Conservation (phyloP, 75 land plant species). For the Picea sitchensis region DNA sequence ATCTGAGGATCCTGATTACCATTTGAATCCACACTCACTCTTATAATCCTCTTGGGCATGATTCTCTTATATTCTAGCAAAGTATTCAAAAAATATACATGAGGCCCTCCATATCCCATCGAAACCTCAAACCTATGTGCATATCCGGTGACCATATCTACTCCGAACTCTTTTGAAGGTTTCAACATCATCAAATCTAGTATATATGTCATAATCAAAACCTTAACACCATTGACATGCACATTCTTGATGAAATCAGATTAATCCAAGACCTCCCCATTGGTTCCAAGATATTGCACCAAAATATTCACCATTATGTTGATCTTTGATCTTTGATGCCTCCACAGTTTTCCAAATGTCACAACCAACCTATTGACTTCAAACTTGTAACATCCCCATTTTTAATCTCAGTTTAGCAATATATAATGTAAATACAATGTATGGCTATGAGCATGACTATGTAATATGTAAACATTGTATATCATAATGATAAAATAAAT, state of each 20-base stretch:
- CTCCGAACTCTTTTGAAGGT: conserved; percentile 93
- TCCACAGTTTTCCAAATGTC: too few relatives aligned
- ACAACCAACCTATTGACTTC: too few relatives aligned
- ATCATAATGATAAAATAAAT: too few relatives aligned
- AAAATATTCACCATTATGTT: conserved; percentile 2
- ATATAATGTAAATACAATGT: too few relatives aligned
- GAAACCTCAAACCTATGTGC: conserved; percentile 99
- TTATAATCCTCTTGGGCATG: conserved; percentile 98
- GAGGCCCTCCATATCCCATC: conserved; percentile 98
- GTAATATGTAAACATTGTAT: too few relatives aligned
- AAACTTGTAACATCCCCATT: too few relatives aligned
- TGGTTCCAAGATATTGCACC: conserved; percentile 93
- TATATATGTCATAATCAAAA: conserved; percentile 84
- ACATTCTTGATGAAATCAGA: conserved; percentile 67
- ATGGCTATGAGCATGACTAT: too few relatives aligned
- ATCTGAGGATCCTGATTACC: conserved; percentile 91
- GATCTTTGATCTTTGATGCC: too few relatives aligned
- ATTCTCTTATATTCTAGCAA: conserved; percentile 94
- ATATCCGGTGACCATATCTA: conserved; percentile 88
- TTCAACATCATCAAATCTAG: conserved; percentile 74
- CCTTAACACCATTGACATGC: conserved; percentile 90
- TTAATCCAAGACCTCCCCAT: conserved; percentile 82
- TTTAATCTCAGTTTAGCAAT: too few relatives aligned
- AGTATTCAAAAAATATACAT: conserved; percentile 92
- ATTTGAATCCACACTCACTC: conserved; percentile 83